These are phyloP conservation scores for Fusarium ambrosium DNA, from an alignment of 2,329 filamentous ascomycete species.

Conservation along the genomic window DNA sequence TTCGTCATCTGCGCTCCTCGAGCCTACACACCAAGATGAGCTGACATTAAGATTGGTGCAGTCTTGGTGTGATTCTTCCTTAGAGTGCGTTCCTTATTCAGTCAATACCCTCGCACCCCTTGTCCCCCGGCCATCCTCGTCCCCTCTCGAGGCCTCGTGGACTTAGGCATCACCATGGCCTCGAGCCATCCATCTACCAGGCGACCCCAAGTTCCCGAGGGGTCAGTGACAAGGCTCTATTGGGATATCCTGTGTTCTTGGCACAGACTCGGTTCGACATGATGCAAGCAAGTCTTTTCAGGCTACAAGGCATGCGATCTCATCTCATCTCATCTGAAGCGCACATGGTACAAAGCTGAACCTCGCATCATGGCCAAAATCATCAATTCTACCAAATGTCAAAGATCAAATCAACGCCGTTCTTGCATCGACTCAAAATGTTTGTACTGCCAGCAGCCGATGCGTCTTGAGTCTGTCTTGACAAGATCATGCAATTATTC, in stretches of 20 bases:
- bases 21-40: not conserved
- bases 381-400: slow-evolving; percentile 7
- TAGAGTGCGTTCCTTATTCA: not conserved
- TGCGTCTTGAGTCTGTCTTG: not conserved
- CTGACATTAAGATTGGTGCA: not conserved
- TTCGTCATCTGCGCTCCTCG: not conserved
- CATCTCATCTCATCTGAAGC: not conserved
- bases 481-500: slow-evolving; percentile 6
- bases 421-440: not conserved
- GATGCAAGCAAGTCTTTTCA: not conserved
- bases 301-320: not conserved
- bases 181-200: not conserved
- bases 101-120: not conserved
- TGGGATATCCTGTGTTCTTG: slow-evolving; percentile 1
- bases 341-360: not conserved
- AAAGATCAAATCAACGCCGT: not conserved
- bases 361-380: slow-evolving; percentile 4
- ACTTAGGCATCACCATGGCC: not conserved
- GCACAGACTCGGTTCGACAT: not conserved
- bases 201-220: not conserved
- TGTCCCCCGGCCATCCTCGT: not conserved
- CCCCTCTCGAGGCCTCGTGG: not conserved
- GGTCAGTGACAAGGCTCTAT: not conserved
- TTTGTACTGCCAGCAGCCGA: not conserved
- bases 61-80: not conserved